Evolutionary conservation across 129 eudicot species (phyloP).

Genomic region (Scalesia atractyloides): DNA sequence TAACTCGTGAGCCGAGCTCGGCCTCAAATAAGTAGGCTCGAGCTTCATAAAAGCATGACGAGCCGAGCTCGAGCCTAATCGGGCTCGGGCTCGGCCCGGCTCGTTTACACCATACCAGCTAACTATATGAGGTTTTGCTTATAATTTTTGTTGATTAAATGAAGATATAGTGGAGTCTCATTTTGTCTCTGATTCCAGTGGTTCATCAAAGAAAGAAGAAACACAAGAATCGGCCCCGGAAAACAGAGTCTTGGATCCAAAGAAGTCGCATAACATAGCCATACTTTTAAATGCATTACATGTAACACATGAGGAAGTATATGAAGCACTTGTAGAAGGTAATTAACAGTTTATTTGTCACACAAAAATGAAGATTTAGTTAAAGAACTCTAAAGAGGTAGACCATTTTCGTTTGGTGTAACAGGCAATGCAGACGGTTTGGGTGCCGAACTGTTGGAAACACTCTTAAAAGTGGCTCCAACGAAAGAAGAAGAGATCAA

Average conservation of each 20-base stretch:
- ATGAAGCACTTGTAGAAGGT: constrained; percentile 91
- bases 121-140: constrained; percentile 36
- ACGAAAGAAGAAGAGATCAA: constrained; percentile 96
- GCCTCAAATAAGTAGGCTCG: too few species aligned
- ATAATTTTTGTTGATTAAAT: constrained; percentile 52
- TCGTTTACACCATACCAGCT: too few species aligned
- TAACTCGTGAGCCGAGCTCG: too few species aligned
- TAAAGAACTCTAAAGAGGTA: not conserved
- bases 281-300: constrained; percentile 76
- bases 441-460: constrained; percentile 79
- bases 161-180: constrained; percentile 93
- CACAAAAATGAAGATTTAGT: not conserved
- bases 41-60: too few species aligned
- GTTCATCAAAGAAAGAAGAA: constrained; percentile 54
- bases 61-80: too few species aligned
- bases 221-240: constrained; percentile 54
- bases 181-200: constrained; percentile 65
- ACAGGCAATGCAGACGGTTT: constrained; percentile 84
- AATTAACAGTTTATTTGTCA: not conserved
- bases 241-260: constrained; percentile 87
- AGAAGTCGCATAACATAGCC: constrained; percentile 95
- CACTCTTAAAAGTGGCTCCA: constrained; percentile 97
- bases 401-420: constrained; percentile 23
- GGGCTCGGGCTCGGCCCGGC: too few species aligned
- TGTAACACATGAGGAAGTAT: constrained; percentile 83